These are phyloP conservation scores for Tricholomella constricta DNA, from an alignment of 768 basidiomycete species.

Conservation along the genomic window DNA sequence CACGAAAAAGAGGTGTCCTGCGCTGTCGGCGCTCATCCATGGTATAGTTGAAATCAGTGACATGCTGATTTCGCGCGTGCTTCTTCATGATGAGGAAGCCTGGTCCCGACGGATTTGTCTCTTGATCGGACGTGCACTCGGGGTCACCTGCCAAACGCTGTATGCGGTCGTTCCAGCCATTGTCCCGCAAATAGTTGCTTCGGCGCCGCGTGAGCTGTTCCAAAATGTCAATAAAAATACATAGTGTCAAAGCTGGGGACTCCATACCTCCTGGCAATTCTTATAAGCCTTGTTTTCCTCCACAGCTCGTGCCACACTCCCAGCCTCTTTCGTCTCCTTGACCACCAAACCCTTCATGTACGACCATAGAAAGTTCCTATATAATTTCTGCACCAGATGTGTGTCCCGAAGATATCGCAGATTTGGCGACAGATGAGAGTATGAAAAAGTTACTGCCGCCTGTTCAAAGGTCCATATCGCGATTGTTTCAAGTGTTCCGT, in stretches of 20 bases:
- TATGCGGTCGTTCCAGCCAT: not conserved
- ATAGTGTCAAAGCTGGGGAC: not conserved
- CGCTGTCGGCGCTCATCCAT: not conserved
- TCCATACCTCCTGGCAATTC: not conserved
- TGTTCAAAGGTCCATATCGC: not conserved
- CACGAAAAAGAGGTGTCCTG: not conserved
- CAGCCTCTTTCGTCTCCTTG: not conserved
- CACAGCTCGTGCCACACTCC: not conserved
- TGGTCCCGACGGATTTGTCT: not conserved
- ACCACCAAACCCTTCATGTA: no score
- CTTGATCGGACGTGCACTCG: not conserved
- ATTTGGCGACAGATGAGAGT: not conserved
- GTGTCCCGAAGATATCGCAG: not conserved
- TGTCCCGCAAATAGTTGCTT: not conserved
- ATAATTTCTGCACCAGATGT: not conserved
- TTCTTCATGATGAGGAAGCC: not conserved
- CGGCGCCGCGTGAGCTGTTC: not conserved
- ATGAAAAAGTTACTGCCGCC: not conserved
- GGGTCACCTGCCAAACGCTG: not conserved
- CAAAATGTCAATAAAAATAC: not conserved
- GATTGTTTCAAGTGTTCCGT: not conserved
- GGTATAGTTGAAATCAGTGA: not conserved
- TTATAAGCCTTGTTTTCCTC: conserved; percentile 2
- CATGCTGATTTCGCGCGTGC: not conserved
- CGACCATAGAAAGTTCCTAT: no score